Conservation (phyloP, 306 rosid species). For the Lupinus albus region DNA sequence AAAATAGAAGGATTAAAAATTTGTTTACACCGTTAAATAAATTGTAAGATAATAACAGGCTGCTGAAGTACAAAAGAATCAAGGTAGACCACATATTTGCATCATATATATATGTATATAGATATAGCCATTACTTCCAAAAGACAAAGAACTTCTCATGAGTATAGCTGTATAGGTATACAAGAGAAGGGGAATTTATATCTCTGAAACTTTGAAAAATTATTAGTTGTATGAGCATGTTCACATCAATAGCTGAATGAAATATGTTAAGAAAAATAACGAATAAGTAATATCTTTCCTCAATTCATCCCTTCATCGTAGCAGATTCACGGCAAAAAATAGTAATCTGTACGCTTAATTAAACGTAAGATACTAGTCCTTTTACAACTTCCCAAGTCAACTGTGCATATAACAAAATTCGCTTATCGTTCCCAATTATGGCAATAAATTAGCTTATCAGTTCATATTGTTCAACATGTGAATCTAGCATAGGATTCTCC, state of each 20-base stretch:
- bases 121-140: slow-evolving; percentile 27
- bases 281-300: slow-evolving; percentile 15
- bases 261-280: slow-evolving; percentile 2
- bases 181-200: background rate
- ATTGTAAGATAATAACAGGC: slow-evolving; percentile 12
- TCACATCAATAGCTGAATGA: slow-evolving; percentile 21
- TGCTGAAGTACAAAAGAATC: slow-evolving; percentile 24
- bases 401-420: slow-evolving; percentile 14
- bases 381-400: slow-evolving; percentile 26
- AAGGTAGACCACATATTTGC: slow-evolving; percentile 36
- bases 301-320: slow-evolving; percentile 24
- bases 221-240: background rate
- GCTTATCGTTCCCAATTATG: background rate
- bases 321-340: slow-evolving; percentile 13
- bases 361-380: slow-evolving; percentile 14
- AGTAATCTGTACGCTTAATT: slow-evolving; percentile 19
- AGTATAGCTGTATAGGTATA: background rate
- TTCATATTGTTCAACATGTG: background rate
- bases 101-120: background rate
- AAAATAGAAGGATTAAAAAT: slow-evolving; percentile 34
- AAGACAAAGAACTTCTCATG: slow-evolving; percentile 29
- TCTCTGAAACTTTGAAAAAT: slow-evolving; percentile 8
- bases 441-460: background rate
- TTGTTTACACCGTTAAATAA: slow-evolving; percentile 5
- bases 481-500: slow-evolving; percentile 18